phyloP scores from a whole-genome alignment of 331 rosid species.

The Phaseolus coccineus region DNA sequence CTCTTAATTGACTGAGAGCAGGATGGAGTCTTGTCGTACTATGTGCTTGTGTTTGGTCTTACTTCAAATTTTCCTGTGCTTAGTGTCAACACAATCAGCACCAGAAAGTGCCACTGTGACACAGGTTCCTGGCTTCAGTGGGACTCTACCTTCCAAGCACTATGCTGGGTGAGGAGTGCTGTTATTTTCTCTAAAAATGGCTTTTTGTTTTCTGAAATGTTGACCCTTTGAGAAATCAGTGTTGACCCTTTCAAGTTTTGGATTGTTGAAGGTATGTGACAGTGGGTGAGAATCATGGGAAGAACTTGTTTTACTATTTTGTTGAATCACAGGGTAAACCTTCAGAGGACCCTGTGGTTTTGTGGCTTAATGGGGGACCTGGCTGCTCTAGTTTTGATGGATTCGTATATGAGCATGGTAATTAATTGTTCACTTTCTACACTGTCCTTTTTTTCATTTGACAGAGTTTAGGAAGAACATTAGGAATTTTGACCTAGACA shows the following conservation, averaged over 20 bases:
- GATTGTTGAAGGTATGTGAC: conserved; percentile 72
- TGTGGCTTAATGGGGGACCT: conserved; percentile 99
- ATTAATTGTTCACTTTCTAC: conserved; percentile 4
- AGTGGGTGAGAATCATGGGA: conserved; percentile 65
- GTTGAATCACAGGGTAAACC: conserved; percentile 81
- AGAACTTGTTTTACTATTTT: conserved; percentile 80
- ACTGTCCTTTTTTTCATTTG: not conserved
- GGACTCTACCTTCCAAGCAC: conserved; percentile 75
- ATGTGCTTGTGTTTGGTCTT: conserved; percentile 3
- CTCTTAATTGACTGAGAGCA: no score
- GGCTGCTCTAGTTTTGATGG: conserved; percentile 98
- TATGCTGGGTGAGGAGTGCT: conserved; percentile 68
- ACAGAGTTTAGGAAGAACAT: not conserved
- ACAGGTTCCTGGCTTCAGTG: conserved; percentile 80
- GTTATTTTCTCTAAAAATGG: not conserved
- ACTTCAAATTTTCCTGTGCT: conserved; percentile 44
- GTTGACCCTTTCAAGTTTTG: not conserved
- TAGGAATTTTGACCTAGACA: not conserved
- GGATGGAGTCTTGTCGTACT: conserved; percentile 21
- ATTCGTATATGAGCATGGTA: conserved; percentile 92
- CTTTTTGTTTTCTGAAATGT: not conserved
- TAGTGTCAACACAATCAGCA: conserved; percentile 59
- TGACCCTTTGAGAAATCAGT: not conserved
- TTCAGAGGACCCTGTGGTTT: conserved; percentile 84
- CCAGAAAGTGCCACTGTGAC: conserved; percentile 61